Conservation (phyloP, 805 yeast genomes). For the Candida quercuum region DNA sequence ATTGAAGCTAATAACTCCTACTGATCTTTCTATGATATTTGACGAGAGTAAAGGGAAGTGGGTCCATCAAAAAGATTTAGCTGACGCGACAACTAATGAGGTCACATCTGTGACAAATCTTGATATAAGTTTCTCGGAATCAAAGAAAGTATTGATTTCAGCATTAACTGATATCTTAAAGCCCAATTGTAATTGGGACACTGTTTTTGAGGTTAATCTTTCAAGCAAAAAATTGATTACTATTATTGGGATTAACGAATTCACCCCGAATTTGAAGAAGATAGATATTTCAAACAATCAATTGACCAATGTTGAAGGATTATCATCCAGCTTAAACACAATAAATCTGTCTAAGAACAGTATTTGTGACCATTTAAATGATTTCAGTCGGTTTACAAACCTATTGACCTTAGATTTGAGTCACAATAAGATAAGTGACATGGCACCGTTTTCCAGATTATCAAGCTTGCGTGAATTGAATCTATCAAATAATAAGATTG, state of each 20-base stretch:
- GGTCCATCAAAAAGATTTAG: slow-evolving; percentile 13
- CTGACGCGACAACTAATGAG: slow-evolving; percentile 10
- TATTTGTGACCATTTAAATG: slow-evolving; percentile 17
- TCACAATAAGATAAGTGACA: slow-evolving; percentile 32
- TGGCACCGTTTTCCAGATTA: slow-evolving; percentile 23
- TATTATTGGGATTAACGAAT: slow-evolving; percentile 34
- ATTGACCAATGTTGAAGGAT: slow-evolving; percentile 20
- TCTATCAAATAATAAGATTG: slow-evolving; percentile 30
- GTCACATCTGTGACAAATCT: slow-evolving; percentile 39
- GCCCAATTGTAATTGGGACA: slow-evolving; percentile 35
- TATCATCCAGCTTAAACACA: slow-evolving; percentile 9
- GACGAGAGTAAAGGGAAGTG: slow-evolving; percentile 14
- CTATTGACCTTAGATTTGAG: slow-evolving; percentile 33
- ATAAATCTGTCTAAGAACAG: slow-evolving; percentile 13
- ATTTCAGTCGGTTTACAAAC: slow-evolving; percentile 10
- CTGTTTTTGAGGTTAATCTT: slow-evolving; percentile 29
- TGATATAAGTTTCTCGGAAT: slow-evolving; percentile 41
- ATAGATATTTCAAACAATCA: slow-evolving; percentile 12
- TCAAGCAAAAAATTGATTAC: slow-evolving; percentile 29
- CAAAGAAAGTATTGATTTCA: slow-evolving; percentile 35
- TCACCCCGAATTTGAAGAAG: slow-evolving; percentile 31
- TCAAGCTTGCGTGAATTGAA: slow-evolving; percentile 20
- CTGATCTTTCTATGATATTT: slow-evolving; percentile 19
- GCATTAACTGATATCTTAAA: slow-evolving; percentile 34
- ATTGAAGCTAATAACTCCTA: slow-evolving; percentile 18